These are phyloP conservation scores for Petunia axillaris DNA, from an alignment of 257 asterid species.

Conservation along the genomic window DNA sequence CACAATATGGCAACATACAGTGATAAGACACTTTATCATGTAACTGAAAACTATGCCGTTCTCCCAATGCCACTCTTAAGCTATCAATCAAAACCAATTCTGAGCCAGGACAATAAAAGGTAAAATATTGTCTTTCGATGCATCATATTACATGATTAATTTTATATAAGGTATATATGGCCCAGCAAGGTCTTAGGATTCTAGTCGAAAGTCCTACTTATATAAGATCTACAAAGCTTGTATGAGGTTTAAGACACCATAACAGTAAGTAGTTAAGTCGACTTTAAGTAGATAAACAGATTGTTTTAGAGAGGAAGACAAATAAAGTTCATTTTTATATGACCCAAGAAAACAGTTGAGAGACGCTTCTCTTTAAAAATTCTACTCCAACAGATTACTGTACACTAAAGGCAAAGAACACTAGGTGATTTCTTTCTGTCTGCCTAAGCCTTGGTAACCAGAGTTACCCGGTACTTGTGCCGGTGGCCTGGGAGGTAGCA, in stretches of 20 bases:
- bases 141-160: not conserved
- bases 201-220: slow-evolving; percentile 2
- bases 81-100: slow-evolving; percentile 16
- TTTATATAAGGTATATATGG: not conserved
- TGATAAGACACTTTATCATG: slow-evolving; percentile 4
- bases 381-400: too few relatives aligned
- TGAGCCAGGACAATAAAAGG: not conserved
- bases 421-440: too few relatives aligned
- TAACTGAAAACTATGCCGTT: not conserved
- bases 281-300: slow-evolving; percentile 1
- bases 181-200: not conserved
- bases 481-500: too few relatives aligned
- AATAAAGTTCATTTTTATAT: not conserved
- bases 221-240: slow-evolving; percentile 4
- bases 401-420: too few relatives aligned
- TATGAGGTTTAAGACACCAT: not conserved
- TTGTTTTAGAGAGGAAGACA: not conserved
- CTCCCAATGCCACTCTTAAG: not conserved
- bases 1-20: not conserved
- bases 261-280: slow-evolving; percentile 6
- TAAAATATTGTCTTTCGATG: not conserved
- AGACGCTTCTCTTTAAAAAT: not conserved
- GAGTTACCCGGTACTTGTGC: too few relatives aligned
- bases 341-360: not conserved
- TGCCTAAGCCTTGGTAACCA: too few relatives aligned